A percentile compares a stretch with the other conserved stretches of the same genome.
These are phyloP conservation scores for Botrytis aclada DNA, from an alignment of 2,329 filamentous ascomycete species.

Conservation along the genomic window DNA sequence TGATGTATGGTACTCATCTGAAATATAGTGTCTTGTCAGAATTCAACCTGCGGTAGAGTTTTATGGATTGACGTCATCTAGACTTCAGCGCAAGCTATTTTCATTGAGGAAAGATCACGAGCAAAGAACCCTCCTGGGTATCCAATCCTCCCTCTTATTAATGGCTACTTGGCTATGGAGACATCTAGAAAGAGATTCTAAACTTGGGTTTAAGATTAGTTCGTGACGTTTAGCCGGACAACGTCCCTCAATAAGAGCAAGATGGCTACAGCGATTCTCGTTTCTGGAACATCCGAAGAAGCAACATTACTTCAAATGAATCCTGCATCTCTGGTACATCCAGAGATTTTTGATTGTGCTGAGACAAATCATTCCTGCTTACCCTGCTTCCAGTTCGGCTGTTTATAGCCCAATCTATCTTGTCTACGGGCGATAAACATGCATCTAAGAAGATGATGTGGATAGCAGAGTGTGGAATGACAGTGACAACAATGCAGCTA, in stretches of 20 bases:
- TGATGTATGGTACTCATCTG: background rate
- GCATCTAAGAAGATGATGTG: background rate
- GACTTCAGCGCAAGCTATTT: background rate
- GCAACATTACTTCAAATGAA: too few species aligned
- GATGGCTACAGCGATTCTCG: too few species aligned
- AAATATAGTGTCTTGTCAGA: background rate
- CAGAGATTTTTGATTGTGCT: too few species aligned
- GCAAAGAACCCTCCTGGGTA: background rate
- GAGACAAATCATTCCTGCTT: too few species aligned
- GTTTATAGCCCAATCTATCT: background rate
- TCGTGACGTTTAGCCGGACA: background rate
- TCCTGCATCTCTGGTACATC: too few species aligned
- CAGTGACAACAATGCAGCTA: background rate
- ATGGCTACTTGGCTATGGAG: background rate
- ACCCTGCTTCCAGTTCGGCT: background rate
- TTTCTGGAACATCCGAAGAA: too few species aligned
- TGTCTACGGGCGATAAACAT: background rate
- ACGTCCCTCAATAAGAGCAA: background rate
- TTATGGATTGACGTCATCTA: background rate
- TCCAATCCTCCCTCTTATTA: background rate
- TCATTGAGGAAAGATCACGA: background rate
- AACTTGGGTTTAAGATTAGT: too few species aligned
- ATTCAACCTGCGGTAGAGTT: background rate
- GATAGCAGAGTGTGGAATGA: background rate
- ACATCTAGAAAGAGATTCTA: background rate